Base-by-base conservation (phyloP, 2,329 filamentous ascomycete genomes). In the Neonectria punicea region DNA sequence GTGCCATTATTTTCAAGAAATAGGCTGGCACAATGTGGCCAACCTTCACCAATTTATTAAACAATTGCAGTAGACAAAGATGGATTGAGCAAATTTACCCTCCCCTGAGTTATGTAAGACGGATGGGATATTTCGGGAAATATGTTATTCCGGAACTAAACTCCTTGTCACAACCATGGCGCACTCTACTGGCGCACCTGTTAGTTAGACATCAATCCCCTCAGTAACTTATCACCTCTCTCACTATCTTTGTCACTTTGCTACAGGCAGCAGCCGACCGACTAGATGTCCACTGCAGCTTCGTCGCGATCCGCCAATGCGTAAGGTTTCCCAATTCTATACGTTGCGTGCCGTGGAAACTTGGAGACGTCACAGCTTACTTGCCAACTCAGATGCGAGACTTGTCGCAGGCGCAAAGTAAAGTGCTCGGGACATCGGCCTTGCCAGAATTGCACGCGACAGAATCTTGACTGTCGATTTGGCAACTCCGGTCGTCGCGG, bases 241-340 rank as follows among this genome's bases (percentile, higher is more conserved):
- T 18, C 43, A 18, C 20, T 13, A 22, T 46, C 43, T 22, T 11
- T 22, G 18, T 9, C 25, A 13, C 13, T 22, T 13, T 25, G 20
- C 11, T 22, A 46, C 18, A 46, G 5, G 2, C 43, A 14, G 9
- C 9, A 5, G 1, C 22, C 22, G 18, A 11, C 18, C 20, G 20
- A 22, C 43, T 46, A n/a, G 47, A 67, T 67, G 64, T 36, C 60
- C 16, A 11, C 60, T 1, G 18, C 60, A 32, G 46, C 49, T 50
- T 39, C 58, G 5, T 53, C 62, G 25, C 68, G 68, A 11, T 69
- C 68, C 16, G 50, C 68, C 5, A 70, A 69, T 56, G 68, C 68
- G 68, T 70, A 49, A 59, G 68, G 14, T 13, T 25, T 13, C 43
- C 11, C 18, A 22, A 4, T 46, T 46, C 4, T 6, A 11, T 58